phyloP scores from a whole-genome alignment of 2,329 filamentous ascomycete genomes.

The Reticulascus tulasneorum region DNA sequence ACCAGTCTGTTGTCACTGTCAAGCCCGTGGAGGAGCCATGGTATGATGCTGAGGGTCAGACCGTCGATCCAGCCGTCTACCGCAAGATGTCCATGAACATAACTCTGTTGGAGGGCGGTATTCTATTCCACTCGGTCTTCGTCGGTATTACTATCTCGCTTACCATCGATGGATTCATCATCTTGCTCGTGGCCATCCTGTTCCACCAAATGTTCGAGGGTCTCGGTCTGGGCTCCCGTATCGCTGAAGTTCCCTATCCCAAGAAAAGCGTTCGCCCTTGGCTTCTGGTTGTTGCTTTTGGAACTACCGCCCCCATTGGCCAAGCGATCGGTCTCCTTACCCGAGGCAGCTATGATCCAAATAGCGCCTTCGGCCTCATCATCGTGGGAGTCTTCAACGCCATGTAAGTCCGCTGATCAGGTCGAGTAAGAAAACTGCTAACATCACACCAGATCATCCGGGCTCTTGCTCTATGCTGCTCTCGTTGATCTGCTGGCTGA shows the following conservation, averaged over 20 bases:
- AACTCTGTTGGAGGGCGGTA: conserved; percentile 70
- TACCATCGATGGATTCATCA: conserved; percentile 61
- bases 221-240: conserved; percentile 66
- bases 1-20: conserved; percentile 25
- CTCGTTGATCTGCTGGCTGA: conserved; percentile 61
- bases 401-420: conserved; percentile 39
- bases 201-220: conserved; percentile 71
- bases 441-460: conserved; percentile 44
- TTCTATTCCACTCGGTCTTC: conserved; percentile 75
- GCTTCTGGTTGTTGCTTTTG: conserved; percentile 60
- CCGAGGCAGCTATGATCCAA: conserved; percentile 56
- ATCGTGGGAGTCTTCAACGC: conserved; percentile 64
- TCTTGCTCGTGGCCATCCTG: conserved; percentile 64
- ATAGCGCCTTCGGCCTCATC: conserved; percentile 60
- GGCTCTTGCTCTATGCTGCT: conserved; percentile 58
- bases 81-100: conserved; percentile 69
- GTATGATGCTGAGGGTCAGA: conserved; percentile 40
- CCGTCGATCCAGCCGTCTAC: conserved; percentile 42
- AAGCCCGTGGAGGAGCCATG: conserved; percentile 26
- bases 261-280: conserved; percentile 54
- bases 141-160: conserved; percentile 71
- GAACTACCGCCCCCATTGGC: conserved; percentile 73
- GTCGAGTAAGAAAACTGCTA: background rate
- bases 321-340: conserved; percentile 64
- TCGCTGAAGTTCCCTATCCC: conserved; percentile 61